Base-by-base conservation (phyloP, 2,329 filamentous ascomycete genomes). In the Colletotrichum sp. region DNA sequence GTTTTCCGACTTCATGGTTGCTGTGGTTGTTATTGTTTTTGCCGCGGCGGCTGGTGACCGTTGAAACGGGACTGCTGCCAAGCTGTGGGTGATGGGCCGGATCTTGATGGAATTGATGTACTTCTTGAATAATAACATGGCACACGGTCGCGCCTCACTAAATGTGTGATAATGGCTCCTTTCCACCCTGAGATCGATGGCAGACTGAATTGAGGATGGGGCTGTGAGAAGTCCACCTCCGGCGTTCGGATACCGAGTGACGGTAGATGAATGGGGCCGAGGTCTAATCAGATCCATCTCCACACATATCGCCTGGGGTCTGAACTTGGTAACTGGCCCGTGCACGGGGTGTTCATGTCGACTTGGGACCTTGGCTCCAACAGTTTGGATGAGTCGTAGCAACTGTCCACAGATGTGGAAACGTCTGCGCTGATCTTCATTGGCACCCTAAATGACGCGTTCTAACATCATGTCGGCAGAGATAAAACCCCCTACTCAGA, bases 1-100 rank as follows among this genome's bases (percentile, higher is more conserved):
- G 49, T 72, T 69, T 13, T 62, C 49, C 16, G 71, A 63, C 49
- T 70, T 75, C 77, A 78, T 78, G 10, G 21, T 34, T 62, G 34
- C 16, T 18, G 66, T 30, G 57, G 49, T 18, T 55, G 30, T 39
- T 18, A 28, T 18, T 24, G 34, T 28, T 28, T 16, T n/a, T n/a
- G 66, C 44, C 8, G 36, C 34, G 9, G 44, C 44, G 44, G 44
- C 44, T 52, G 44, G 44, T 24, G 44, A 52, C 24, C 59, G 59
- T 34, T 36, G 39, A 15, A 13, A 13, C n/a, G 62, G 13, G 62
- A 39, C 12, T 16, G 34, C 30, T n/a, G 68, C 32, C 24, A 68
- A 60, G 30, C 12, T 57, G 32, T 55, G 52, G 30, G n/a, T 15
- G 10, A 39, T 8, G 24, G n/a, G 24, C 30, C 34, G 34, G 34